Base-by-base conservation (phyloP, 805 yeast genomes). In the Kazachstania psychrophila region DNA sequence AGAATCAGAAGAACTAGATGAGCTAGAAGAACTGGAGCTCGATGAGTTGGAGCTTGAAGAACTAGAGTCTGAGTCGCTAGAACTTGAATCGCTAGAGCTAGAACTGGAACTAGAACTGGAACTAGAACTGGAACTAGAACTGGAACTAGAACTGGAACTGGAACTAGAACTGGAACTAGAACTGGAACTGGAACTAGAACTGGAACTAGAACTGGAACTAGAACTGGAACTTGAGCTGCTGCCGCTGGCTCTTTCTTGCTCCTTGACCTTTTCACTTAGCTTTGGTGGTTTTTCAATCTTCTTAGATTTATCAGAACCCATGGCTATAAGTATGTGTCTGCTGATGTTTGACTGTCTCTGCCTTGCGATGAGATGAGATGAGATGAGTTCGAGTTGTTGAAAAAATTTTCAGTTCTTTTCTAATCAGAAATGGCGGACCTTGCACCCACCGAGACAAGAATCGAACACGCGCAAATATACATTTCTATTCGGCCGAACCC, bases 111-210 rank as follows among this genome's bases (percentile, higher is more conserved):
- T 29, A 11, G 42, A 39, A 24, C 39, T 26, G 6, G 46, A 40
- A 22, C 27, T 31, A 18, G 28, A 25, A n/a, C 28, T 25, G 6
- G 23, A 22, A 17, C 12, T 13, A 19, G 44, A 40, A 33, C 37
- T 27, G 15, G 46, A 42, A 23, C 41, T 39, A 8, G 49, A 45
- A 33, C 39, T 31, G 3, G 44, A 40, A 31, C 37, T 26, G 5
- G 46, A 42, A 37, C 58, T 66, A 10, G 70, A 69, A 46, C 78
- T 79, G 20, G 65, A 68, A 42, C 76, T 78, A 33, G 45, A 41
- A 15, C 35, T 30, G 5, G 45, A 41, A 19, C 39, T 28, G n/a
- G 41, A 36, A 28, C 38, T 29, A 25, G 13, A 9, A 15, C 22
- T 19, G 4, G 46, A 43, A 19, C 34, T 28, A 11, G 40, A 37